Evolutionary conservation across 768 basidiomycete species (phyloP).

Genomic region (Asterophora parasitica): DNA sequence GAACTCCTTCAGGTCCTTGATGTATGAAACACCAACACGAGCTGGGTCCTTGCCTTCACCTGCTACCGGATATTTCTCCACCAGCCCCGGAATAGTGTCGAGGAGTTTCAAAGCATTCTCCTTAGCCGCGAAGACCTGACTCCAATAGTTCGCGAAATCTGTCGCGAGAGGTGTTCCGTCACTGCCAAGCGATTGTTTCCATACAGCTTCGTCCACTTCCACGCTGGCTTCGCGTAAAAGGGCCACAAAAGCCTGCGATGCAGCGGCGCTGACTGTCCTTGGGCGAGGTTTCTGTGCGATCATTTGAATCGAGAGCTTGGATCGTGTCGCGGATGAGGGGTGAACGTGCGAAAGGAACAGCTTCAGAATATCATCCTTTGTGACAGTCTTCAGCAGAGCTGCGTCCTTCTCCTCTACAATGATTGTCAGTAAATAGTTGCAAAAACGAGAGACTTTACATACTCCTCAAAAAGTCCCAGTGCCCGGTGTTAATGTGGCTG

Average conservation of each 20-base stretch:
- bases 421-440: constrained; percentile 8
- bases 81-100: constrained; percentile 49
- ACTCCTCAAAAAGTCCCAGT: constrained; percentile 86
- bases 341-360: constrained; percentile 70
- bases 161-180: constrained; percentile 51
- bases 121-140: constrained; percentile 33
- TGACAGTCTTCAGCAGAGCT: constrained; percentile 53
- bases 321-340: constrained; percentile 60
- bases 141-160: constrained; percentile 67
- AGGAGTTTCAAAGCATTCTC: constrained; percentile 45
- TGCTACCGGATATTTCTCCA: constrained; percentile 50
- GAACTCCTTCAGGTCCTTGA: constrained; percentile 65
- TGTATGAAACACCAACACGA: constrained; percentile 47
- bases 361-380: constrained; percentile 68
- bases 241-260: constrained; percentile 57
- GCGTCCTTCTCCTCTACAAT: constrained; percentile 69
- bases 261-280: constrained; percentile 58
- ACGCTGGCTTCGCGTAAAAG: constrained; percentile 45
- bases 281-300: constrained; percentile 60
- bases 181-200: constrained; percentile 48
- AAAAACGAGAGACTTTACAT: constrained; percentile 25
- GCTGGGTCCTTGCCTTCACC: constrained; percentile 45
- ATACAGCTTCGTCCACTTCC: constrained; percentile 44
- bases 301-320: constrained; percentile 84
- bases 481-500: constrained; percentile 68